Base-by-base conservation (phyloP, 257 asterid species). In the Solanum pinnatisectum region DNA sequence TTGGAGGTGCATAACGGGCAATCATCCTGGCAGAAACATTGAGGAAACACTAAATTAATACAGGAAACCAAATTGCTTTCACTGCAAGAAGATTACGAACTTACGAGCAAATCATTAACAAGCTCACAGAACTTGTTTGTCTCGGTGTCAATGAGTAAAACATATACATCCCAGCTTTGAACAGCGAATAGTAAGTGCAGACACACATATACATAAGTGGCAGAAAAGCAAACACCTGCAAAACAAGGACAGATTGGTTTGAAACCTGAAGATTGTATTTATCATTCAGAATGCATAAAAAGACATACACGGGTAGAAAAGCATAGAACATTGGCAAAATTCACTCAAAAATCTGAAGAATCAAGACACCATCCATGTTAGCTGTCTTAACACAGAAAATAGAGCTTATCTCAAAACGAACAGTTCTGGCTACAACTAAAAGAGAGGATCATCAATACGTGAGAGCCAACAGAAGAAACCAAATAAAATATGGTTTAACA, bases 91-190 rank as follows among this genome's bases (percentile, higher is more conserved):
- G 74, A 88, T 23, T 37, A 84, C 44, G 60, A 86, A 91, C 99
- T 90, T 92, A 97, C 99, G 99, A 96, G 97, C 99, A 97, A 91
- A 97, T 97, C 98, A 97, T 97, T 85, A 97, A 94, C 96, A 97
- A 91, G 90, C 99, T 96, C 89, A 97, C 99, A 74, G 99, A 92
- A 89, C 98, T 97, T 32, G 99, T 92, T 91, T 95, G 99, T 65
- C 94, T 93, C 35, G 98, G 98, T 74, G 99, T 97, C 86, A 97
- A 93, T 52, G 99, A 96, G 92, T 97, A 97, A 88, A 97, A 97
- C 99, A 96, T 97, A 85, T 95, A 92, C 96, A 94, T 94, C 84
- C 99, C 99, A 44, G 95, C 96, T 92, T 97, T 95, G 93, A 97
- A 97, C 87, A 96, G 91, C 42, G 98, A 96, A 92, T 93, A 97